Evolutionary conservation across 2,329 filamentous ascomycete species (phyloP).

Genomic region (Pyricularia pennisetigena): DNA sequence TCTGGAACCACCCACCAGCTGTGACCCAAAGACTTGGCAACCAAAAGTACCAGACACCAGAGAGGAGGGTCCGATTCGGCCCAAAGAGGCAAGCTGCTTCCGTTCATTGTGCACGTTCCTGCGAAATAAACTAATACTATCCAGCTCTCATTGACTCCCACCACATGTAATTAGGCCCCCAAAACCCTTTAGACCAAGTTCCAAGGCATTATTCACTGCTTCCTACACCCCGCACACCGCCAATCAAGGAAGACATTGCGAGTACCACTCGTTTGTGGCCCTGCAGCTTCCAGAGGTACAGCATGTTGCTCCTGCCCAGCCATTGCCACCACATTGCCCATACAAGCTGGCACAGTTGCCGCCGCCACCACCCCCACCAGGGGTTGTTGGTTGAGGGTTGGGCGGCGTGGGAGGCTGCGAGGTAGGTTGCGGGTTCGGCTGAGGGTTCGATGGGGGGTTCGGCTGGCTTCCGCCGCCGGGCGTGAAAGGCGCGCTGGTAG

Average conservation of each 20-base stretch:
- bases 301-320: slow-evolving; percentile 3
- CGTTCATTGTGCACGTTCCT: too few relatives aligned
- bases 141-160: too few relatives aligned
- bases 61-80: neutral
- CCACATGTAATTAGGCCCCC: neutral
- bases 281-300: slow-evolving; percentile 2
- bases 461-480: neutral
- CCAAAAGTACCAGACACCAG: neutral
- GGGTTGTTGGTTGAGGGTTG: neutral
- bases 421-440: neutral
- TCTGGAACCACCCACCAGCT: neutral
- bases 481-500: slow-evolving; percentile 3
- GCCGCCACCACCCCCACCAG: neutral
- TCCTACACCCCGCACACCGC: neutral
- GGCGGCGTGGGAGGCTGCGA: neutral
- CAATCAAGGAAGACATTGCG: slow-evolving; percentile 1
- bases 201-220: neutral
- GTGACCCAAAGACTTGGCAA: neutral
- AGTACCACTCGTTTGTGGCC: slow-evolving; percentile 2
- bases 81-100: neutral
- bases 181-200: neutral
- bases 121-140: neutral
- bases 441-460: neutral
- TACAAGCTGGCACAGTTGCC: neutral
- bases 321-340: slow-evolving; percentile 5